Conservation (phyloP, 306 rosid genomes). For the Dicorynia guianensis region DNA sequence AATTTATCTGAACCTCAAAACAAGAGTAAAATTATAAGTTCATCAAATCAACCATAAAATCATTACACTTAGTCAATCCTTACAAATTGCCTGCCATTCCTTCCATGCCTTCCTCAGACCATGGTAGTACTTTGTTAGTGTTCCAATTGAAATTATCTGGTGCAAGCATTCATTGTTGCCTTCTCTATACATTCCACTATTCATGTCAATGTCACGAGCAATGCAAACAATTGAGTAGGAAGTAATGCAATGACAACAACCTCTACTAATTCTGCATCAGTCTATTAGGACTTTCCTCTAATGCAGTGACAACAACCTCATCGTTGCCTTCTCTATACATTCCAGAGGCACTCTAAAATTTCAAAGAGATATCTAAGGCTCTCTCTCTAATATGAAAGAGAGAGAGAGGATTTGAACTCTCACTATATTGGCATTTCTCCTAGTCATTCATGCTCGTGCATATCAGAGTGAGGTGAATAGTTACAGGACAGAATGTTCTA, state of each 20-base stretch:
- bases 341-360: neutral
- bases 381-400: no score
- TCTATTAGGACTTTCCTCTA: neutral
- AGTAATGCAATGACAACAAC: neutral
- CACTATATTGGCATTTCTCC: neutral
- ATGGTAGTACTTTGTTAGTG: neutral
- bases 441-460: neutral
- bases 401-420: neutral
- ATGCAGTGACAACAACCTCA: neutral
- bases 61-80: no score
- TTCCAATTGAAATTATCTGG: neutral
- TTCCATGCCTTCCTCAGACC: no score
- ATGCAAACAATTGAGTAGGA: neutral
- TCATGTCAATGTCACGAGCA: neutral
- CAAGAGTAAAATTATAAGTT: no score
- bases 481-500: neutral
- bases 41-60: no score
- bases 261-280: neutral
- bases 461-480: neutral
- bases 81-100: no score
- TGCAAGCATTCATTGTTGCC: slow-evolving; percentile 3
- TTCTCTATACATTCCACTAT: neutral
- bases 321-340: no score
- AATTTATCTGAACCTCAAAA: no score
- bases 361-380: no score